A percentile compares a stretch with the other conserved stretches of the same genome.
Conservation (phyloP, 306 rosid genomes). For the Echinosophora koreensis region DNA sequence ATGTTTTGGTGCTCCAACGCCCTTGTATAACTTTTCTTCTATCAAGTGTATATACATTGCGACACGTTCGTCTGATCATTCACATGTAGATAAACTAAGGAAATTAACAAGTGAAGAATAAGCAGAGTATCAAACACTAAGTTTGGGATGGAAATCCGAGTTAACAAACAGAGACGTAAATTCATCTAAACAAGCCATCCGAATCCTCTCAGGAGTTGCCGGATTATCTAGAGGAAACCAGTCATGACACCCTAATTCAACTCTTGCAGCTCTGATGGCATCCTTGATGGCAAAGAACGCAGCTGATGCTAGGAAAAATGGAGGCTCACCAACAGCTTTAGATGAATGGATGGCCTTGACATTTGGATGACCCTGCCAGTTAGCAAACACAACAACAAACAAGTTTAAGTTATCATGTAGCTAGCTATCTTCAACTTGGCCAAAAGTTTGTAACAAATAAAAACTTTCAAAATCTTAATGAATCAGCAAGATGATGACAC, state of each 20-base stretch:
- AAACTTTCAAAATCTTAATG: not conserved
- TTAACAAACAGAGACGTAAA: slow-evolving; percentile 54
- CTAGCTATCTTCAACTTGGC: slow-evolving; percentile 24
- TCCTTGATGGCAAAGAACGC: slow-evolving; percentile 90
- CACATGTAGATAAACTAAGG: slow-evolving; percentile 19
- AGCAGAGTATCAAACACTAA: slow-evolving; percentile 66
- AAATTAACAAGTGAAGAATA: slow-evolving; percentile 10
- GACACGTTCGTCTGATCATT: not conserved
- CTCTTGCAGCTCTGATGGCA: slow-evolving; percentile 81
- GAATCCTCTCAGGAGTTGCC: slow-evolving; percentile 93
- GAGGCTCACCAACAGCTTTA: slow-evolving; percentile 98
- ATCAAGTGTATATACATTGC: not conserved
- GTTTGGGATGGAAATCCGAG: slow-evolving; percentile 73
- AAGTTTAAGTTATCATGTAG: slow-evolving; percentile 12
- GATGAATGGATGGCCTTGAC: slow-evolving; percentile 94
- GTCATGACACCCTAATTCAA: slow-evolving; percentile 64
- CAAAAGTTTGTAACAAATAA: not conserved
- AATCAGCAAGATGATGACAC: slow-evolving; percentile 21
- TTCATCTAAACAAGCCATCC: slow-evolving; percentile 92
- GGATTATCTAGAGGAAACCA: slow-evolving; percentile 98
- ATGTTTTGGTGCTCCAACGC: not conserved
- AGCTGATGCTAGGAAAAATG: slow-evolving; percentile 89
- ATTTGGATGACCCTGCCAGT: slow-evolving; percentile 88
- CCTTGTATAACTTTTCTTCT: slow-evolving; percentile 25
- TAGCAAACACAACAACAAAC: slow-evolving; percentile 25